Base-by-base conservation (phyloP, 2,329 filamentous ascomycete species). In the Neofusicoccum kwambonambiense region DNA sequence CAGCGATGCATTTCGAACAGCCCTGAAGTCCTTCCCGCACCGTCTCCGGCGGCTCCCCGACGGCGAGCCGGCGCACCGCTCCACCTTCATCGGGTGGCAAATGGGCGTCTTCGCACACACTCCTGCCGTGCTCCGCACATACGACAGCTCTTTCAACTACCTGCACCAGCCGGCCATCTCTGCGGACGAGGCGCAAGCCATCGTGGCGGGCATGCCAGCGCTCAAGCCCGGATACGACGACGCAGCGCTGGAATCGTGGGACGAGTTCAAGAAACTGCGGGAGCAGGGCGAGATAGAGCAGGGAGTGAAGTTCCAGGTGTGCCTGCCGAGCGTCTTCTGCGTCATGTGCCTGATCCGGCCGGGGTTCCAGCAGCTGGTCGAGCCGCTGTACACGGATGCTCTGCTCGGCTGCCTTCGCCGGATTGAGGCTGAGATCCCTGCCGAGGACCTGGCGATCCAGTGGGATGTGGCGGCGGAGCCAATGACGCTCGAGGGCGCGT, bases 391-490 rank as follows among this genome's bases (percentile, higher is more conserved):
- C 65, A 71, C 75, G 61, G 68, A 65, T 9, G 73, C 74, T 3
- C 67, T 78, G n/a, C 65, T 71, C 15, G 66, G 67, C 4, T 69
- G 69, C 15, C 61, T 78, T 31, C 41, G 70, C 4, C 68, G 66
- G 0, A 71, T 78, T 5, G 71, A 75, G 64, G 71, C 71, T 19
- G 42, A 47, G 11, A 74, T 78, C 15, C 75, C 75, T 11, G 69
- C 70, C 27, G 63, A 69, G 4, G 73, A 78, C 13, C 68, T 78
- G 31, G 69, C 74, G 3, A 72, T 78, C 7, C 75, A 78, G 65
- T 70, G 75, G 44, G 76, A 78, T 58, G 58, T 76, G 2, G 72
- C 75, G 3, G 65, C 69, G n/a, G 76, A 78, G 54, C 74, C 75
- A 11, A 74, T 72, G n/a, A 69, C 71, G 45, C 72, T 76, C 66